These are phyloP conservation scores for Lotus japonicus DNA, from an alignment of 306 rosid species.

Conservation along the genomic window DNA sequence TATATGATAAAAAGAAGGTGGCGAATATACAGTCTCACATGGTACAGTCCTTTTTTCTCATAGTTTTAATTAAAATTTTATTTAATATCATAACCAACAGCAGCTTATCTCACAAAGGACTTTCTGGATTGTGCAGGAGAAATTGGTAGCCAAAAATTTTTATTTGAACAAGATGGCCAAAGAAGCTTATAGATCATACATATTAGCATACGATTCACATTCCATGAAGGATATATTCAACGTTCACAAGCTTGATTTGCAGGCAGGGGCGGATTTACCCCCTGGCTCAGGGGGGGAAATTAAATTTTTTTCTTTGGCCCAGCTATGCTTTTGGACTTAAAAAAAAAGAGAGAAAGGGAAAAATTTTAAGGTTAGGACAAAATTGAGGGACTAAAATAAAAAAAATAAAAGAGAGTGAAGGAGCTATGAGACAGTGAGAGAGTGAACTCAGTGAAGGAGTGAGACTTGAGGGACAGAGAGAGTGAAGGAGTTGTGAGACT, in stretches of 20 bases:
- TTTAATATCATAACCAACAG: neutral
- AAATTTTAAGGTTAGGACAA: no score
- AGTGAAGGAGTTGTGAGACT: no score
- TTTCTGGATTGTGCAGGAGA: constrained; percentile 56
- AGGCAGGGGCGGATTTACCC: no score
- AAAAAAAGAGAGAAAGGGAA: no score
- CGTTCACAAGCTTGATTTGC: constrained; percentile 80
- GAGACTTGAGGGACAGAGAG: no score
- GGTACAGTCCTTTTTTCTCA: constrained; percentile 32
- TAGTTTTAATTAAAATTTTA: neutral
- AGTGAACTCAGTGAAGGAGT: no score
- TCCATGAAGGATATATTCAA: constrained; percentile 91
- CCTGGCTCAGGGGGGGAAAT: no score
- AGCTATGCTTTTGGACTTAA: no score
- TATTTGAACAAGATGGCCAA: constrained; percentile 71
- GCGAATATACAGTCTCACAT: constrained; percentile 76
- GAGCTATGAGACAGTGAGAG: no score
- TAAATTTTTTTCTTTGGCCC: no score
- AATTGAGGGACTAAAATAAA: no score
- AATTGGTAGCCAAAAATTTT: constrained; percentile 63
- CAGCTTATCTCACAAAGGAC: neutral
- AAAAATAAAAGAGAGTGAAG: no score
- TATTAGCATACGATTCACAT: constrained; percentile 82
- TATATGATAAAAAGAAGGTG: constrained; percentile 61
- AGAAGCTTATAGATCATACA: constrained; percentile 83